Evolutionary conservation across 805 yeast species (phyloP), one percentile per base, ranked within the genome.

Genomic region (Wilhelminamyces savonicus): DNA sequence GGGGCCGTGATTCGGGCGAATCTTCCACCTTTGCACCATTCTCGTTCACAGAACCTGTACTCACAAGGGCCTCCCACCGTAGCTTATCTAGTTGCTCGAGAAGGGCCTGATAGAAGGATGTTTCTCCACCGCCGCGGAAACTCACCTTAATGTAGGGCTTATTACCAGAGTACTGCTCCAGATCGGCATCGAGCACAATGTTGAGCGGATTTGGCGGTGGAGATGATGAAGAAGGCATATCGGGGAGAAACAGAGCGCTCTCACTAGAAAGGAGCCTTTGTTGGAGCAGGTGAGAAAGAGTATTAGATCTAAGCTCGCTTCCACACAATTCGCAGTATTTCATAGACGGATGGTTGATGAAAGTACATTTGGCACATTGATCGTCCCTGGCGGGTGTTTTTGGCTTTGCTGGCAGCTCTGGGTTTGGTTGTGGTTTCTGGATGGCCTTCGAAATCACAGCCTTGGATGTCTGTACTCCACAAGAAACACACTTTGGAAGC

Each of bases 271-370:
- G n/a, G n/a, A n/a, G n/a, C n/a, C n/a, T 7, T 19, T 19, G 7
- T 19, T 7, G 21, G 13, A 7, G 13, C 24, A 12, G 10, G 13
- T 12, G 7, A 12, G 24, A 7, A n/a, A n/a, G n/a, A n/a, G n/a
- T n/a, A n/a, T n/a, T n/a, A 7, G 16, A 23, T 14, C 29, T 30
- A 14, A 40, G 21, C 20, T 62, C 62, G 0, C 79, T 63, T 0
- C 95, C 96, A 58, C 97, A 90, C 48, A 92, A 70, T 53, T 90
- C 98, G 54, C 98, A 90, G 38, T 65, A 67, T 21, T 66, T 55
- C 65, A 90, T 62, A 3, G 83, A 74, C 0, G 87, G 82, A 52
- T 88, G 95, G 50, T 90, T 92, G 9, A 75, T 58, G 46, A 87
- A 90, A 0, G 97, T 84, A 43, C 94, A 84, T 28, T 52, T 56